Evolutionary conservation across 2,329 filamentous ascomycete species (phyloP).

Genomic region (Fulvia fulva): DNA sequence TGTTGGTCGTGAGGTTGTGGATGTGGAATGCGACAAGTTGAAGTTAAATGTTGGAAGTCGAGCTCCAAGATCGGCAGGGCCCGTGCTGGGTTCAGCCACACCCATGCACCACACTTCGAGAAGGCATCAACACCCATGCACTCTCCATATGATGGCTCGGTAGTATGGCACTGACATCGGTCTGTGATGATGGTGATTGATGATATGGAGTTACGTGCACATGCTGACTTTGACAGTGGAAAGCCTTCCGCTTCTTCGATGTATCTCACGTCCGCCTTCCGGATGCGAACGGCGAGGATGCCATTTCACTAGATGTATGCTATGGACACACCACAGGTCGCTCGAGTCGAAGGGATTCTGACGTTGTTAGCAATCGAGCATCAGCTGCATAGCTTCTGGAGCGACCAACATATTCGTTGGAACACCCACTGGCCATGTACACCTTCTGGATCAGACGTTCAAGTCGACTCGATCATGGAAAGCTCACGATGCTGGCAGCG

Average conservation of each 20-base stretch:
- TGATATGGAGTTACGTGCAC: background rate
- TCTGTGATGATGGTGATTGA: conserved; percentile 14
- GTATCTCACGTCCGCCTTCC: conserved; percentile 76
- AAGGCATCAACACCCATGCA: background rate
- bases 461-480: conserved; percentile 83
- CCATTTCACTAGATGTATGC: conserved; percentile 37
- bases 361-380: conserved; percentile 54
- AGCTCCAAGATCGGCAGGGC: background rate
- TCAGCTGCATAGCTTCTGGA: conserved; percentile 79
- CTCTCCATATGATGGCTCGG: conserved; percentile 23
- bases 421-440: conserved; percentile 77
- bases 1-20: background rate
- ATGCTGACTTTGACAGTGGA: conserved; percentile 63
- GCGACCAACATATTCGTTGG: conserved; percentile 88
- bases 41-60: conserved; percentile 4
- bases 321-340: too few relatives aligned
- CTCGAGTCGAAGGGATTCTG: too few relatives aligned
- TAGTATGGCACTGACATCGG: conserved; percentile 34
- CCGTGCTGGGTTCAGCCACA: conserved; percentile 2
- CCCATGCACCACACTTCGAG: background rate
- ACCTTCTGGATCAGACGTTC: conserved; percentile 82
- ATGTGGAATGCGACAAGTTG: conserved; percentile 2
- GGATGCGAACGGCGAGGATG: conserved; percentile 75
- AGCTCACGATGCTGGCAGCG: conserved; percentile 73
- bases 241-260: conserved; percentile 99